These are phyloP conservation scores for Talaromyces sp. DNA, from an alignment of 2,329 filamentous ascomycete genomes.

Conservation along the genomic window DNA sequence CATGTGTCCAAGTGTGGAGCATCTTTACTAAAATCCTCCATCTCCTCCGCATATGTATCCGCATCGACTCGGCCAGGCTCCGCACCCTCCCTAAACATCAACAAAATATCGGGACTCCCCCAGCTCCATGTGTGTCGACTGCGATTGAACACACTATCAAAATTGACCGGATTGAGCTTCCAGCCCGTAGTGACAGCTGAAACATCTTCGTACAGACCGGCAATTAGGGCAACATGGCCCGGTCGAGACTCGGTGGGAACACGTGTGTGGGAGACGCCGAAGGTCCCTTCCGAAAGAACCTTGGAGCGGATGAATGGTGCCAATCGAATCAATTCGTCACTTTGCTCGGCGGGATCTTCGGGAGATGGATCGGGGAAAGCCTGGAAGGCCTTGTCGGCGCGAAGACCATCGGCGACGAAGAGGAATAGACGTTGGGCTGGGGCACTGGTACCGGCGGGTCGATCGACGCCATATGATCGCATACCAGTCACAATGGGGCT, in stretches of 20 bases:
- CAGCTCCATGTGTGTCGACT: slow-evolving; percentile 98
- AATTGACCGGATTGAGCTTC: slow-evolving; percentile 98
- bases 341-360: slow-evolving; percentile 34
- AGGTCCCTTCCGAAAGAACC: slow-evolving; percentile 86
- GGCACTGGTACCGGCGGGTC: slow-evolving; percentile 61
- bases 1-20: slow-evolving; percentile 82
- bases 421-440: slow-evolving; percentile 90
- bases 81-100: slow-evolving; percentile 96
- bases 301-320: slow-evolving; percentile 90
- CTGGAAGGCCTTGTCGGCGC: slow-evolving; percentile 97
- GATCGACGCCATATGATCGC: slow-evolving; percentile 74
- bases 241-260: slow-evolving; percentile 96
- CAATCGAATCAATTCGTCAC: slow-evolving; percentile 67
- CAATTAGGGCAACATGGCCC: slow-evolving; percentile 94
- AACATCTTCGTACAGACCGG: slow-evolving; percentile 95
- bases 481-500: slow-evolving; percentile 97
- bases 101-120: slow-evolving; percentile 95
- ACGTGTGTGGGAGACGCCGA: slow-evolving; percentile 94
- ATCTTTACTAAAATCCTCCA: slow-evolving; percentile 86
- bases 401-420: slow-evolving; percentile 95
- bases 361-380: slow-evolving; percentile 84
- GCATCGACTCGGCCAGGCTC: slow-evolving; percentile 83
- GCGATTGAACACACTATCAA: slow-evolving; percentile 97
- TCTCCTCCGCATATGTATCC: slow-evolving; percentile 79
- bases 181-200: slow-evolving; percentile 96